These are phyloP conservation scores for Fraxinus velutina DNA, from an alignment of 305 asterid species.

Conservation along the genomic window DNA sequence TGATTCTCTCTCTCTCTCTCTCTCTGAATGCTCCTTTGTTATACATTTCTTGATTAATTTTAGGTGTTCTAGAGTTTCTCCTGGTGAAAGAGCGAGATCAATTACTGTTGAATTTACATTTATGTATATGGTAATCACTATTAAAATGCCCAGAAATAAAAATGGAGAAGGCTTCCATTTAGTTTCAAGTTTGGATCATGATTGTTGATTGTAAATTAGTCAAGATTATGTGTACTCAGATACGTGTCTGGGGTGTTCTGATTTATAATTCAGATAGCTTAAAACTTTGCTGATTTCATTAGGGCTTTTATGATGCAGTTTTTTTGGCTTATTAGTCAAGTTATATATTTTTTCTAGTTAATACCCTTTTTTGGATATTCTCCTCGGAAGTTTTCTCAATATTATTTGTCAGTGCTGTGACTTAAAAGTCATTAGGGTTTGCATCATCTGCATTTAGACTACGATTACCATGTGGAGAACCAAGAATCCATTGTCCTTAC, in stretches of 20 bases:
- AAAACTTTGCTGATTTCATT: background rate
- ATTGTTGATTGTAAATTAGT: background rate
- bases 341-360: background rate
- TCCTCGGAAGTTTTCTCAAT: background rate
- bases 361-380: background rate
- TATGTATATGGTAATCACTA: background rate
- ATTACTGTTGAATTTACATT: background rate
- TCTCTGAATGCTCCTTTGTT: background rate
- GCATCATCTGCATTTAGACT: background rate
- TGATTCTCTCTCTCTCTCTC: background rate
- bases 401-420: background rate
- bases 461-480: background rate
- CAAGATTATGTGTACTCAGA: background rate
- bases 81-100: background rate
- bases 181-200: background rate
- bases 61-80: background rate
- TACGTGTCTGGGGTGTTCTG: background rate
- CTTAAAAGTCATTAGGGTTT: background rate
- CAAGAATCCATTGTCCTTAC: background rate
- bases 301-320: background rate
- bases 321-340: background rate
- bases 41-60: background rate
- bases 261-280: background rate
- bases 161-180: background rate
- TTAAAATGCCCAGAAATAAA: background rate